Conservation (phyloP, 352 stramenopile species). For the Blastocystis sp. region DNA sequence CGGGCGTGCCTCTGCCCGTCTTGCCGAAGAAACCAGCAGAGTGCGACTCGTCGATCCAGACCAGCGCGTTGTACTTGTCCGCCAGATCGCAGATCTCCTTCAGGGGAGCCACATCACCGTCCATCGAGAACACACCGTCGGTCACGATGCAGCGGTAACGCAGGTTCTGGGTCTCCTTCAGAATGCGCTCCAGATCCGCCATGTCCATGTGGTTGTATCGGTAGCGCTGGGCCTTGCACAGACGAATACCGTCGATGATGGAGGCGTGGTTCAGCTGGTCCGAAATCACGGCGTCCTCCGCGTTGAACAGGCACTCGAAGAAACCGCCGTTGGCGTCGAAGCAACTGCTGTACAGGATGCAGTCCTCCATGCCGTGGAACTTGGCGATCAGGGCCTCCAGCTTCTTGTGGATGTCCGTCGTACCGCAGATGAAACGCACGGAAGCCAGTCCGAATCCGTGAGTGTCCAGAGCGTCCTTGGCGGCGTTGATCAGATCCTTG, state of each 20-base stretch:
- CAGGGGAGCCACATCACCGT: slow-evolving; percentile 86
- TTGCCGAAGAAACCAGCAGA: slow-evolving; percentile 87
- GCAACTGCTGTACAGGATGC: slow-evolving; percentile 87
- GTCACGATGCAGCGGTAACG: slow-evolving; percentile 85
- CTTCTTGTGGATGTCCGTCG: slow-evolving; percentile 86
- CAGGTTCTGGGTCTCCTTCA: slow-evolving; percentile 84
- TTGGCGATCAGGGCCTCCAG: slow-evolving; percentile 82
- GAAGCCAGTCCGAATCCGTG: slow-evolving; percentile 85
- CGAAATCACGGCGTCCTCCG: slow-evolving; percentile 86
- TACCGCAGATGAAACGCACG: slow-evolving; percentile 90
- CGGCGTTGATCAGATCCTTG: slow-evolving; percentile 80
- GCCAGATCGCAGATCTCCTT: slow-evolving; percentile 84
- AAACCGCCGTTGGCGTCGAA: slow-evolving; percentile 89
- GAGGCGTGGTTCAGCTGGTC: slow-evolving; percentile 71
- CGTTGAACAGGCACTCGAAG: slow-evolving; percentile 83
- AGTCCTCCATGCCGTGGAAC: slow-evolving; percentile 89
- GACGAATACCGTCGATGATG: slow-evolving; percentile 88
- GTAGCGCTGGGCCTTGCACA: slow-evolving; percentile 87
- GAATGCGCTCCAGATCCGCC: slow-evolving; percentile 82
- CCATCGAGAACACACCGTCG: slow-evolving; percentile 90
- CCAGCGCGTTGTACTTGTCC: slow-evolving; percentile 85
- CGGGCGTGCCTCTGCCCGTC: slow-evolving; percentile 84
- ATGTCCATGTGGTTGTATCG: slow-evolving; percentile 90
- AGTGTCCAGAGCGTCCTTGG: slow-evolving; percentile 79
- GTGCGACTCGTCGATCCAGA: slow-evolving; percentile 90